Percentiles rank a stretch among this genome's conserved stretches.
Evolutionary conservation across 2,329 filamentous ascomycete genomes (phyloP).

Genomic region (Magnaporthales sp.): DNA sequence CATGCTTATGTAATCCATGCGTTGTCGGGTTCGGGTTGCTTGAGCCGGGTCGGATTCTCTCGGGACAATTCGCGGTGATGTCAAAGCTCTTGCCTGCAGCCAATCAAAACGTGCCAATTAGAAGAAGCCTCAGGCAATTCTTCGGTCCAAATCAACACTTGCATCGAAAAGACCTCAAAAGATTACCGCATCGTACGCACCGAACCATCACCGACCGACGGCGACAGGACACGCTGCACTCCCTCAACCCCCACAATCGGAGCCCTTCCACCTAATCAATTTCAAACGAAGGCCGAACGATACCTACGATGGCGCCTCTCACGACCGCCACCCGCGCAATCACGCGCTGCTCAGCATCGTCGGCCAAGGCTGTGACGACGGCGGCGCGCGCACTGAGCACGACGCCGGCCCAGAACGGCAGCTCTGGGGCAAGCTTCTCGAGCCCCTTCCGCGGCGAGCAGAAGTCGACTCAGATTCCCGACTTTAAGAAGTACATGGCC

Average conservation of each 20-base stretch:
- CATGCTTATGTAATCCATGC: neutral
- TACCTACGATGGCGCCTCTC: slow-evolving; percentile 57
- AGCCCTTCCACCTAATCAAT: neutral
- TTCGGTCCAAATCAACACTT: neutral
- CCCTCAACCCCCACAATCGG: slow-evolving; percentile 4
- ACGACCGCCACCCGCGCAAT: slow-evolving; percentile 59
- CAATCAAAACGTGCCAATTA: slow-evolving; percentile 39
- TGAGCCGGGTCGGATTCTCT: slow-evolving; percentile 4
- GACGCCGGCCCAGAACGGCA: slow-evolving; percentile 17
- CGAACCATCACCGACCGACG: slow-evolving; percentile 1
- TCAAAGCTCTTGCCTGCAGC: slow-evolving; percentile 13
- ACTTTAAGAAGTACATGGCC: slow-evolving; percentile 82
- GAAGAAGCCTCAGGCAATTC: slow-evolving; percentile 31
- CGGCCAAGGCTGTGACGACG: slow-evolving; percentile 24
- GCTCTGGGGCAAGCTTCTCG: slow-evolving; percentile 6
- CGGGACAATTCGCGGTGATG: slow-evolving; percentile 8
- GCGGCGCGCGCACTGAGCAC: slow-evolving; percentile 48
- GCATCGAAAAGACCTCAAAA: slow-evolving; percentile 17
- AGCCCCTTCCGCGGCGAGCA: slow-evolving; percentile 55
- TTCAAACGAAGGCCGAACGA: neutral
- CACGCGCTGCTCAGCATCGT: slow-evolving; percentile 39
- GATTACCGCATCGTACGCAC: slow-evolving; percentile 36
- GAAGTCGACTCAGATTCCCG: slow-evolving; percentile 65
- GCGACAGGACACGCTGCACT: slow-evolving; percentile 9
- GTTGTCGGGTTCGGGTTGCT: neutral